Evolutionary conservation across 768 basidiomycete genomes (phyloP).

Genomic region (Tricholoma matsutake): DNA sequence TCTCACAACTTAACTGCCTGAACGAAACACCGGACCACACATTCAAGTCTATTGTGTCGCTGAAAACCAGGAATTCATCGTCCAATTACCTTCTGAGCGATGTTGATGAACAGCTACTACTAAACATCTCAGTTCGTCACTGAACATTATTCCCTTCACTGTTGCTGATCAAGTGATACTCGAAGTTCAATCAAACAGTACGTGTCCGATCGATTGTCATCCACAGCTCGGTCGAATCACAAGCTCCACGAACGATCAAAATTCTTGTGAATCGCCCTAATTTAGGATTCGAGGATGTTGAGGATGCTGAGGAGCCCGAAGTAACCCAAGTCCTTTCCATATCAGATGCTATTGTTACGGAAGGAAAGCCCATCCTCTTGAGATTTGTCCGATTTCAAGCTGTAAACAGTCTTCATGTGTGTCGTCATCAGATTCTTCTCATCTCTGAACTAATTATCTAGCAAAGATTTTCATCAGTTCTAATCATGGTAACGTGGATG

Average conservation of each 20-base stretch:
- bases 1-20: conserved; percentile 61
- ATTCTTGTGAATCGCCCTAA: conserved; percentile 57
- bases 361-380: conserved; percentile 49
- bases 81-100: conserved; percentile 58
- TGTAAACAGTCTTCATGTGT: conserved; percentile 64
- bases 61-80: conserved; percentile 43
- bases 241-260: conserved; percentile 62
- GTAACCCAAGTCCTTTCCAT: conserved; percentile 60
- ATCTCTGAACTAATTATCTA: not conserved
- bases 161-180: not conserved
- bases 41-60: conserved; percentile 47
- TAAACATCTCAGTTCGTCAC: conserved; percentile 60
- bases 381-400: conserved; percentile 69
- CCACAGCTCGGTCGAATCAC: conserved; percentile 31
- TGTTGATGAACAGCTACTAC: conserved; percentile 67
- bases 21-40: conserved; percentile 57
- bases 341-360: conserved; percentile 41
- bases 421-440: conserved; percentile 18
- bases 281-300: conserved; percentile 66
- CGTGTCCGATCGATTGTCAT: conserved; percentile 59
- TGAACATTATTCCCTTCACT: not conserved
- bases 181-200: conserved; percentile 68
- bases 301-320: conserved; percentile 44
- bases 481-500: conserved; percentile 44
- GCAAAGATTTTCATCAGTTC: conserved; percentile 64